Percentiles rank a stretch among this genome's conserved stretches.
These are phyloP conservation scores for Trichosanthes truncata DNA, from an alignment of 306 rosid species.

Conservation along the genomic window DNA sequence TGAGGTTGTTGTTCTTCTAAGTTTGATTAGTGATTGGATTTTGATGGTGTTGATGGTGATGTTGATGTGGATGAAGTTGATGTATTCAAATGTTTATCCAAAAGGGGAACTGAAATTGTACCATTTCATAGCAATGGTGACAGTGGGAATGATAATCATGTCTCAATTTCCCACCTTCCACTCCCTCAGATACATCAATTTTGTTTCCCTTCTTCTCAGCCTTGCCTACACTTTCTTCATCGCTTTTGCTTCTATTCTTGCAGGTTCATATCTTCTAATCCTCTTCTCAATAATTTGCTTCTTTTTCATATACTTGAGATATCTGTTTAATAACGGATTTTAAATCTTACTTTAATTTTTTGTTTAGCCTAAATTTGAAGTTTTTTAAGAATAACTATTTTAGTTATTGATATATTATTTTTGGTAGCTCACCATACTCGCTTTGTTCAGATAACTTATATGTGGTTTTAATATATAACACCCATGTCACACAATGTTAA, in stretches of 20 bases:
- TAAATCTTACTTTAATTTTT: no score
- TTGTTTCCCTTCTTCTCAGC: slow-evolving; percentile 61
- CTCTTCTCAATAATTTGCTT: no score
- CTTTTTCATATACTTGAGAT: no score
- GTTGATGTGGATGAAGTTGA: slow-evolving; percentile 34
- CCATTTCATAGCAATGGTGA: slow-evolving; percentile 90
- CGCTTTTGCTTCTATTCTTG: slow-evolving; percentile 64
- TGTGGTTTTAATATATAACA: no score
- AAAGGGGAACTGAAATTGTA: slow-evolving; percentile 71
- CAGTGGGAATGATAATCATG: slow-evolving; percentile 57
- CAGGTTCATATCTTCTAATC: slow-evolving; percentile 20
- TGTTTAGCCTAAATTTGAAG: no score
- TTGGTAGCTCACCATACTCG: no score
- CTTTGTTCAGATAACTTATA: no score
- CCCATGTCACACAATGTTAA: no score
- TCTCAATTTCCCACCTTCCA: slow-evolving; percentile 91
- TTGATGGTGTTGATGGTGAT: neutral
- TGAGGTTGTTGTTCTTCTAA: neutral
- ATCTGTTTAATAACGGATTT: no score
- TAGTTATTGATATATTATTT: no score
- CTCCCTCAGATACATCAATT: slow-evolving; percentile 74
- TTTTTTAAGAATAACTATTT: no score
- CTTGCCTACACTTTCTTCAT: slow-evolving; percentile 64
- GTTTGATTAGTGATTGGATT: neutral
- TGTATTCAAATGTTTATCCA: slow-evolving; percentile 58